Evolutionary conservation across 192 early-diverging fungal genomes (phyloP).

Genomic region (Backusella tuberculispora): DNA sequence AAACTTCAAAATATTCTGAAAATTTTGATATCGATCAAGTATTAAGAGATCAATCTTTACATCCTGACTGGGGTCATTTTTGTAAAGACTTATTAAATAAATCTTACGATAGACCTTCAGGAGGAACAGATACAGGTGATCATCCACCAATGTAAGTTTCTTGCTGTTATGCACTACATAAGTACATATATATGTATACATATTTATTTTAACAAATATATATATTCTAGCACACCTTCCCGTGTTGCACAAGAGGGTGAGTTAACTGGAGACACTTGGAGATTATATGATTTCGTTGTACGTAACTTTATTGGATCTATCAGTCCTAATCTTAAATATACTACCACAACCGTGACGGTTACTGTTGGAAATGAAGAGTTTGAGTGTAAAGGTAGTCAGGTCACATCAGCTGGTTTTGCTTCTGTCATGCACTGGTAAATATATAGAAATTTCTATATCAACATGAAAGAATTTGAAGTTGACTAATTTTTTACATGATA

Average conservation of each 20-base stretch:
- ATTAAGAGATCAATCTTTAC: slow-evolving; percentile 39
- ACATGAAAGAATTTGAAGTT: neutral
- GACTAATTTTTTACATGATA: neutral
- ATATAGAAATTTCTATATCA: too few relatives aligned
- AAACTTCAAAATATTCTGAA: slow-evolving; percentile 50
- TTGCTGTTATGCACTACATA: neutral
- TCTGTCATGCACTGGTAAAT: slow-evolving; percentile 51
- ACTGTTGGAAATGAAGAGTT: slow-evolving; percentile 47
- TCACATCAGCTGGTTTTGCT: slow-evolving; percentile 42
- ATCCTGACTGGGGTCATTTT: slow-evolving; percentile 44
- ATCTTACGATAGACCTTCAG: slow-evolving; percentile 43
- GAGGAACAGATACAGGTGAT: slow-evolving; percentile 53
- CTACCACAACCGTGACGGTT: slow-evolving; percentile 38
- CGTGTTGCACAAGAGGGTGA: slow-evolving; percentile 48
- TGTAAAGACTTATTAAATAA: slow-evolving; percentile 34
- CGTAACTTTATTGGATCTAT: slow-evolving; percentile 48
- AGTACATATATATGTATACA: neutral
- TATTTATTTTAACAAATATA: neutral
- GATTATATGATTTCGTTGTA: slow-evolving; percentile 53
- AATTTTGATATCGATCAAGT: slow-evolving; percentile 51
- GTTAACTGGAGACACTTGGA: slow-evolving; percentile 46
- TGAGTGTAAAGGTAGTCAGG: slow-evolving; percentile 47
- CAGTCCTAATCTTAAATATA: slow-evolving; percentile 49
- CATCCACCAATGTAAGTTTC: slow-evolving; percentile 56
- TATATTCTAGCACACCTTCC: slow-evolving; percentile 46